Percentiles rank a stretch among this genome's conserved stretches.
Evolutionary conservation across 169 alveolate genomes (phyloP).

Genomic region (Plasmodium vivax): DNA sequence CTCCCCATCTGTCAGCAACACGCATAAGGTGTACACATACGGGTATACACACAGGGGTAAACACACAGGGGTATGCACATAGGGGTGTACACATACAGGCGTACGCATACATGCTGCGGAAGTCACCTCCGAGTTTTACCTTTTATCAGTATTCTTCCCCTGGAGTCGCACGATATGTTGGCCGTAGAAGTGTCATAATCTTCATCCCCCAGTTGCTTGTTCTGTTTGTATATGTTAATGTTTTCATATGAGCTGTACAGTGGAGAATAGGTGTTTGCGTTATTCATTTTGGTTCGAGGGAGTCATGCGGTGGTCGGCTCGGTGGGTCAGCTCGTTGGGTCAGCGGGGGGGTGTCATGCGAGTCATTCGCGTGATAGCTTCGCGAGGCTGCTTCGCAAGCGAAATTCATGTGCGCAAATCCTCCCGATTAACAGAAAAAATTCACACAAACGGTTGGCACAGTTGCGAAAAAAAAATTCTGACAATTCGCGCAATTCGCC

Average conservation of each 20-base stretch:
- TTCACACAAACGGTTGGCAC: neutral
- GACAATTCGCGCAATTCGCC: neutral
- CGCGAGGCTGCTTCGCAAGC: neutral
- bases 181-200: slow-evolving; percentile 49
- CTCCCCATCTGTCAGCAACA: neutral
- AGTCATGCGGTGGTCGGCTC: neutral
- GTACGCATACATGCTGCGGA: neutral
- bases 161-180: slow-evolving; percentile 68
- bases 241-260: slow-evolving; percentile 65
- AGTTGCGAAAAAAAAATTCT: neutral
- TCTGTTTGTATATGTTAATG: slow-evolving; percentile 56
- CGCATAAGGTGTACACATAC: neutral
- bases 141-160: slow-evolving; percentile 61
- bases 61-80: neutral
- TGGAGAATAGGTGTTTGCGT: slow-evolving; percentile 54
- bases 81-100: neutral
- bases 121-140: neutral
- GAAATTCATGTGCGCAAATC: neutral
- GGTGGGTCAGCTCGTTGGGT: too few relatives aligned
- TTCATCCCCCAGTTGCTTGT: slow-evolving; percentile 11
- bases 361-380: neutral
- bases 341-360: neutral
- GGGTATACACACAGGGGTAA: neutral
- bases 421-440: neutral
- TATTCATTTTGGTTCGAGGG: slow-evolving; percentile 22